A percentile compares a stretch with the other conserved stretches of the same genome.
Conservation (phyloP, 108 stramenopile species). For the Nannochloropsis salina region DNA sequence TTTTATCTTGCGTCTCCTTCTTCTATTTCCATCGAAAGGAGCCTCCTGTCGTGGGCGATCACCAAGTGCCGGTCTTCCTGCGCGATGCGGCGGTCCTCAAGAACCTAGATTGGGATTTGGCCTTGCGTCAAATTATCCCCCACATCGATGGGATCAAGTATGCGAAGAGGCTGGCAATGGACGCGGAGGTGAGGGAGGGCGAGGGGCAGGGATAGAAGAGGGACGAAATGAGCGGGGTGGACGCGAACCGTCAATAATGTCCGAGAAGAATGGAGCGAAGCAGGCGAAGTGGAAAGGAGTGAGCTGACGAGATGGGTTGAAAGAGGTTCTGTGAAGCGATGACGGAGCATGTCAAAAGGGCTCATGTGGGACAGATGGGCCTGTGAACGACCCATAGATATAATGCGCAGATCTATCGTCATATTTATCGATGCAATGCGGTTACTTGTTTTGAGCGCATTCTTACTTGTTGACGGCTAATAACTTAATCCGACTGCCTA, state of each 20-base stretch:
- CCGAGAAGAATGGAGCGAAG: too few species aligned
- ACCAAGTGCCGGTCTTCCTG: slow-evolving; percentile 69
- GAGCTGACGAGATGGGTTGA: too few species aligned
- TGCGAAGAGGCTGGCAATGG: slow-evolving; percentile 64
- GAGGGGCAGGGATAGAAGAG: neutral
- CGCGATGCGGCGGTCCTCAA: slow-evolving; percentile 65
- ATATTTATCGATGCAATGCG: too few species aligned
- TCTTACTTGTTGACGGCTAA: too few species aligned
- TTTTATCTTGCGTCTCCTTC: neutral
- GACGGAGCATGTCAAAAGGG: too few species aligned
- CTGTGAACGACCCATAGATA: too few species aligned
- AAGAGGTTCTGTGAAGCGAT: too few species aligned
- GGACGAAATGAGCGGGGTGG: neutral
- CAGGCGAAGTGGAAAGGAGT: too few species aligned
- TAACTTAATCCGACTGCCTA: neutral
- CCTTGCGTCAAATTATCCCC: slow-evolving; percentile 76
- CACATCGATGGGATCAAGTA: slow-evolving; percentile 76
- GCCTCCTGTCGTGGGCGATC: slow-evolving; percentile 62
- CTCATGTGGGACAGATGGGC: too few species aligned
- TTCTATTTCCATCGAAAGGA: slow-evolving; percentile 3
- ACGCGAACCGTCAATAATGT: too few species aligned
- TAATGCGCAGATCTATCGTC: too few species aligned
- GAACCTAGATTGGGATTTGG: slow-evolving; percentile 65
- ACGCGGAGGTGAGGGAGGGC: neutral
- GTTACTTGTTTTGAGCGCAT: too few species aligned